Base-by-base conservation (phyloP, 2,329 filamentous ascomycete genomes). In the Hymenoscyphus repandus region DNA sequence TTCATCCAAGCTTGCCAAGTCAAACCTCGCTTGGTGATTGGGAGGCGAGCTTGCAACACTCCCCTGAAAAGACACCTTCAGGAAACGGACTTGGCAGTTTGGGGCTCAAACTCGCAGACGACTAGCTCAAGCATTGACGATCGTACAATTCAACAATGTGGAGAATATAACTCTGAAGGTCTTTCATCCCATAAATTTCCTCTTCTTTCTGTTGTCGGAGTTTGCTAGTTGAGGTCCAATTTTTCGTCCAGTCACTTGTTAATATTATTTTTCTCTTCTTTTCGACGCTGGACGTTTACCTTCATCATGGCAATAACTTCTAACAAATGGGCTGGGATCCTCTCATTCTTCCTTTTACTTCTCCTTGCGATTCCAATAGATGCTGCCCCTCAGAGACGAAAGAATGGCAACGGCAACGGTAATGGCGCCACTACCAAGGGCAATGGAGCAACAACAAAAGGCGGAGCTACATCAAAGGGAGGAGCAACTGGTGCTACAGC, bases 51-150 rank as follows among this genome's bases (percentile, higher is more conserved):
- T 32, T 45, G 53, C 47, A 47, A 51, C 51, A 40, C n/a, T 15
- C 51, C 50, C 55, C 51, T 38, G 42, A 44, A 32, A 43, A 20
- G 42, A 40, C 34, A 41, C 51, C n/a, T 53, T 54, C 44, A 49
- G 48, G 55, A 58, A 58, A 59, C 55, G 51, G 51, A 45, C 53
- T 59, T 59, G 57, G 57, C 53, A 45, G 57, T 58, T 56, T 59
- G 49, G 33, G 41, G 41, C 42, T 52, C 48, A 50, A 34, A 53
- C 45, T 11, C 18, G 10, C 30, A 12, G 12, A 13, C 40, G 7
- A 27, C 22, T 4, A 43, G 40, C 10, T 43, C 10, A 32, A 12
- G 20, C 18, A 18, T 20, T 20, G 34, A 27, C 13, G 30, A 31
- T 27, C 13, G 20, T 6, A 22, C 17, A 31, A 5, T 15, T 42